Conservation (phyloP, 2,329 filamentous ascomycete genomes). For the Aureobasidium uvarum region DNA sequence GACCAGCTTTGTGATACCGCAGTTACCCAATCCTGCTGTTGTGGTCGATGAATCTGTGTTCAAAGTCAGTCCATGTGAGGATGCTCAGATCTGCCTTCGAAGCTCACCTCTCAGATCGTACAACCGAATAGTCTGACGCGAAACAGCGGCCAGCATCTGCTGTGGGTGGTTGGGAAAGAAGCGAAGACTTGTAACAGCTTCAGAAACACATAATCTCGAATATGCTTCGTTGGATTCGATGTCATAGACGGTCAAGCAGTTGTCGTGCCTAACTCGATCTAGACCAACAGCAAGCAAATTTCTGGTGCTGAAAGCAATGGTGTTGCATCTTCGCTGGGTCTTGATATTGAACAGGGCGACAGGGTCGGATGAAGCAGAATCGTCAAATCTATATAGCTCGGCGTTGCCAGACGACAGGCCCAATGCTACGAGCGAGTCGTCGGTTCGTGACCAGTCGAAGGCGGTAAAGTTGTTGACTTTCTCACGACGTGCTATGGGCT, state of each 20-base stretch:
- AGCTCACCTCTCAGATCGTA: conserved; percentile 72
- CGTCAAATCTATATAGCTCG: conserved; percentile 68
- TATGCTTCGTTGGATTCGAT: conserved; percentile 58
- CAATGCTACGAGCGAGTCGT: conserved; percentile 68
- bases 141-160: conserved; percentile 72
- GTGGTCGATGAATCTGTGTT: conserved; percentile 27
- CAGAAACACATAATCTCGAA: conserved; percentile 59
- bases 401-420: conserved; percentile 74
- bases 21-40: conserved; percentile 42
- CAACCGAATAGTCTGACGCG: conserved; percentile 69
- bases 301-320: conserved; percentile 74
- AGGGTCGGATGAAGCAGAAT: conserved; percentile 33
- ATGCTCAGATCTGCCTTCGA: too few relatives aligned
- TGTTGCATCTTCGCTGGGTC: conserved; percentile 74
- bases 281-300: conserved; percentile 71
- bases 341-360: conserved; percentile 68
- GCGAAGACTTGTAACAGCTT: conserved; percentile 77
- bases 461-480: conserved; percentile 59
- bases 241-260: conserved; percentile 81
- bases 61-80: background rate
- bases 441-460: conserved; percentile 63
- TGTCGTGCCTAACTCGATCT: conserved; percentile 77
- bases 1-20: conserved; percentile 57
- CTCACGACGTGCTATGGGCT: conserved; percentile 53
- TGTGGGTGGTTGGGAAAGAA: conserved; percentile 78